Conservation (phyloP, 768 basidiomycete species). For the Tremella yokohamensis region DNA sequence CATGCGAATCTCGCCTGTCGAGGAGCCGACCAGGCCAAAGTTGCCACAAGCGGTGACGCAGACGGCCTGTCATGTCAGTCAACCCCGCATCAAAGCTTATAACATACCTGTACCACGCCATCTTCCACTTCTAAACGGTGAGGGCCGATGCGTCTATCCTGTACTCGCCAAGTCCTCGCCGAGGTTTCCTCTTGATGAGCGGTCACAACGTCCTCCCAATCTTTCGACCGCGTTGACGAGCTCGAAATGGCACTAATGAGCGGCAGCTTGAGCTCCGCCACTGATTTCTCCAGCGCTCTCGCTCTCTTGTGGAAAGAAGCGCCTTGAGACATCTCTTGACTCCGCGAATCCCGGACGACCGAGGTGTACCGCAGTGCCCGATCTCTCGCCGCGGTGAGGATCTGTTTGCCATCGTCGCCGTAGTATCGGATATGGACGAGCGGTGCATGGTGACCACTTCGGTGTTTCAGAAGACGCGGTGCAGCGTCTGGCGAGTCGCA, state of each 20-base stretch:
- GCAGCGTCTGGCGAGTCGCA: constrained; percentile 85
- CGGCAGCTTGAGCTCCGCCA: constrained; percentile 78
- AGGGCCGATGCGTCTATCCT: constrained; percentile 75
- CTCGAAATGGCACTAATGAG: constrained; percentile 72
- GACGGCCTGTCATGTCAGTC: constrained; percentile 55
- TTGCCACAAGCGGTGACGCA: constrained; percentile 94
- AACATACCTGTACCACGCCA: constrained; percentile 69
- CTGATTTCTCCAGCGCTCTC: constrained; percentile 67
- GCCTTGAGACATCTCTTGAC: constrained; percentile 94
- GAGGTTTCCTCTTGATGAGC: constrained; percentile 76
- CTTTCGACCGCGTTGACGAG: constrained; percentile 76
- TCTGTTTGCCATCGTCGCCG: constrained; percentile 92
- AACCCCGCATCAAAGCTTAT: background rate
- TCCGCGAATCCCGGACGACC: constrained; percentile 90
- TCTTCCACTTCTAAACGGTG: constrained; percentile 62
- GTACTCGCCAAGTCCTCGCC: constrained; percentile 83
- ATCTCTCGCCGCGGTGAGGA: constrained; percentile 78
- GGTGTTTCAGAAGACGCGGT: constrained; percentile 83
- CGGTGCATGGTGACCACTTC: constrained; percentile 86
- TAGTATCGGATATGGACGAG: constrained; percentile 91
- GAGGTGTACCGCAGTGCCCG: constrained; percentile 83
- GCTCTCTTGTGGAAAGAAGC: constrained; percentile 75
- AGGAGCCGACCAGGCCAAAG: constrained; percentile 81
- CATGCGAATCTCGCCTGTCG: constrained; percentile 68
- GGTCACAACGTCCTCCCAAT: constrained; percentile 98